phyloP scores from a whole-genome alignment of 2,329 filamentous ascomycete genomes.

The Microascus cirrosus region DNA sequence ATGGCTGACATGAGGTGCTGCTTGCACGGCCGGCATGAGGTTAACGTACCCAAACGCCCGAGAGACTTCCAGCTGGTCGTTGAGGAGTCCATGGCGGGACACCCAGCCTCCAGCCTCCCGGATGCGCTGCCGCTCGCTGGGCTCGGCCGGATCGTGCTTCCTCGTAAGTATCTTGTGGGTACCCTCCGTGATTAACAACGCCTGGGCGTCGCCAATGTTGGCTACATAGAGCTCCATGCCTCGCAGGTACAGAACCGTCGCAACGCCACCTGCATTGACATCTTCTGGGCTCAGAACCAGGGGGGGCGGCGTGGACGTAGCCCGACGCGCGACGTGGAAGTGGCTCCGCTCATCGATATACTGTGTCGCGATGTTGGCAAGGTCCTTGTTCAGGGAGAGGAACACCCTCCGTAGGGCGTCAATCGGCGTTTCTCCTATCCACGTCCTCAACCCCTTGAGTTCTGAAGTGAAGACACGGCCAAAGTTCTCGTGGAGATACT shows the following conservation, averaged over 20 bases:
- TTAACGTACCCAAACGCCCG: slow-evolving; percentile 92
- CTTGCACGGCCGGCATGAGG: slow-evolving; percentile 84
- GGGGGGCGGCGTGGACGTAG: slow-evolving; percentile 57
- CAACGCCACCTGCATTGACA: slow-evolving; percentile 79
- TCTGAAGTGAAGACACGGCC: slow-evolving; percentile 74
- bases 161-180: slow-evolving; percentile 72
- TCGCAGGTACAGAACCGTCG: slow-evolving; percentile 82
- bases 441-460: slow-evolving; percentile 58
- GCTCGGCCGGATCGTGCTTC: slow-evolving; percentile 88
- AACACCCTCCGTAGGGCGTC: slow-evolving; percentile 85
- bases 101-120: slow-evolving; percentile 93
- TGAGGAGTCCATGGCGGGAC: slow-evolving; percentile 85
- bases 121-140: slow-evolving; percentile 74
- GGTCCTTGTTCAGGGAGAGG: slow-evolving; percentile 82
- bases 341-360: slow-evolving; percentile 61
- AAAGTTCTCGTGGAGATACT: slow-evolving; percentile 94
- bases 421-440: slow-evolving; percentile 60
- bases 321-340: slow-evolving; percentile 50
- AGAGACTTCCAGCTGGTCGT: slow-evolving; percentile 84
- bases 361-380: slow-evolving; percentile 75
- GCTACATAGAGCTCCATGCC: slow-evolving; percentile 86
- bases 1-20: slow-evolving; percentile 73
- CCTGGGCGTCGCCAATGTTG: slow-evolving; percentile 91
- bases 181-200: slow-evolving; percentile 87
- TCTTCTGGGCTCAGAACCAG: slow-evolving; percentile 82